Base-by-base conservation (phyloP, 2,329 filamentous ascomycete genomes). In the Nemania bipapillata region DNA sequence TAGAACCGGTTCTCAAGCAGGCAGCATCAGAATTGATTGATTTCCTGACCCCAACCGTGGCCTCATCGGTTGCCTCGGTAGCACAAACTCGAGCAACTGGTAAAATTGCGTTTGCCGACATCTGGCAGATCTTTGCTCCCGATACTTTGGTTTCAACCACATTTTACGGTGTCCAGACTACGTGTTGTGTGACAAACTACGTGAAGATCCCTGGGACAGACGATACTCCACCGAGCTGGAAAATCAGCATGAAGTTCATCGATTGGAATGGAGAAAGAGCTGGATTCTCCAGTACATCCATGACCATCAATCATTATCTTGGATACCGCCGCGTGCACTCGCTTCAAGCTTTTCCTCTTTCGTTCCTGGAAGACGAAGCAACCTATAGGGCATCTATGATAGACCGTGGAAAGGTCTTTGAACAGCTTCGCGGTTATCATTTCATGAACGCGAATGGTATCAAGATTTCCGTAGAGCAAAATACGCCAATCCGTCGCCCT, bases 61-160 rank as follows among this genome's bases (percentile, higher is more conserved):
- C 70, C 4, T 61, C 73, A 0, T 76, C 74, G 0, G 64, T 81
- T 9, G 50, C 72, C 1, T 73, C 76, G 2, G 73, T 78, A 2
- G 65, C 65, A 1, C 68, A 74, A 22, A 79, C 74, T 8, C 73
- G 68, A 17, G 59, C 73, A 52, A 78, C 79, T 0, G 77, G 78
- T 20, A 79, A 76, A 35, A 69, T 81, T 45, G 64, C 52, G 22
- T 81, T 77, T 45, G 22, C 73, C 0, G 73, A 78, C 42, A 63
- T 80, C 7, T 81, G 79, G 78, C 77, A 80, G 57, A 77, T 81
- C 55, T 81, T 80, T 60, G 70, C 79, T 0, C 79, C 79, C 0
- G 70, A 76, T 8, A 76, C 77, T 20, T 63, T 80, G 2, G 79
- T 78, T 6, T 61, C 74, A 7, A 79, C 77, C 8, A 75, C 65